A percentile compares a stretch with the other conserved stretches of the same genome.
Evolutionary conservation across 2,329 filamentous ascomycete species (phyloP).

Genomic region (Fusarium decemcellulare): DNA sequence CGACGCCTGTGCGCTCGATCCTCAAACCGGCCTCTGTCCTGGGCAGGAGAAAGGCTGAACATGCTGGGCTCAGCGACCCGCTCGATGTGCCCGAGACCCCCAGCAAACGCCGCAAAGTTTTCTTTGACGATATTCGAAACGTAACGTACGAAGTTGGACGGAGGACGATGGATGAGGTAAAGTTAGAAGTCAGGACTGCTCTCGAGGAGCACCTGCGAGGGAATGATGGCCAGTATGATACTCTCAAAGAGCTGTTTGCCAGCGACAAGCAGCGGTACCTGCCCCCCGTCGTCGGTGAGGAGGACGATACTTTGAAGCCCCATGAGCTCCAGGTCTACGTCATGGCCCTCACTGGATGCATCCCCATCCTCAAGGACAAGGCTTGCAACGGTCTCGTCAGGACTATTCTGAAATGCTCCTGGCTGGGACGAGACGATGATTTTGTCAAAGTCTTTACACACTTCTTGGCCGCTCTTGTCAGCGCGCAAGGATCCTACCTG

Average conservation of each 20-base stretch:
- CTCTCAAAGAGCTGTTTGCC: constrained; percentile 71
- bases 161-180: constrained; percentile 68
- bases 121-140: constrained; percentile 72
- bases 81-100: constrained; percentile 59
- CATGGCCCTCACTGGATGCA: constrained; percentile 73
- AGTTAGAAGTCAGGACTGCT: constrained; percentile 67
- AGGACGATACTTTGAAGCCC: constrained; percentile 64
- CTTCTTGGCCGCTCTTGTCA: constrained; percentile 81
- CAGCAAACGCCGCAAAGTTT: constrained; percentile 69
- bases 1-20: constrained; percentile 67
- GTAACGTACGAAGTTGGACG: constrained; percentile 68
- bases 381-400: constrained; percentile 72
- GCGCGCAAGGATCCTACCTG: constrained; percentile 85
- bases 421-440: constrained; percentile 74
- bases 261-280: constrained; percentile 62
- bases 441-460: constrained; percentile 78
- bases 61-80: constrained; percentile 59
- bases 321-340: constrained; percentile 73
- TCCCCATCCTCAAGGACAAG: constrained; percentile 71
- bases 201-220: constrained; percentile 70
- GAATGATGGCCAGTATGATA: constrained; percentile 72
- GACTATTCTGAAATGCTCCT: constrained; percentile 72
- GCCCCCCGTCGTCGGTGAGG: constrained; percentile 57
- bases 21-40: constrained; percentile 64
- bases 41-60: constrained; percentile 60